These are phyloP conservation scores for Larix kaempferi DNA, from an alignment of 75 land plant genomes.

Conservation along the genomic window DNA sequence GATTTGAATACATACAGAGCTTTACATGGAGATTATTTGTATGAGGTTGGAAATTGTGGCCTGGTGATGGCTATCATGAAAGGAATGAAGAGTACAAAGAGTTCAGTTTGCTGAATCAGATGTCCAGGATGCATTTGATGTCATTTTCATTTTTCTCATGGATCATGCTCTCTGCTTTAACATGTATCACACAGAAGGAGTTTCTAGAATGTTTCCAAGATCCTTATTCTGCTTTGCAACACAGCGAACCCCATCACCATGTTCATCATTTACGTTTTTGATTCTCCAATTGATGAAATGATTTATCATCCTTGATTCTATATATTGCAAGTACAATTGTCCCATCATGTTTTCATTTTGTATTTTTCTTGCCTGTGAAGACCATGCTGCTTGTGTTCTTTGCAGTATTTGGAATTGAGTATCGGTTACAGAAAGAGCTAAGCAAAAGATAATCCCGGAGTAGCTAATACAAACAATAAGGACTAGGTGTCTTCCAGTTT, in stretches of 20 bases:
- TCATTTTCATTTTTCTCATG: background rate
- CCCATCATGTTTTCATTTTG: too few species aligned
- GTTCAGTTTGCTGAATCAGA: background rate
- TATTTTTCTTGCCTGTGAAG: too few species aligned
- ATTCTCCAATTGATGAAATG: background rate
- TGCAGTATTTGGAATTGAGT: too few species aligned
- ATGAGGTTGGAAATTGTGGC: background rate
- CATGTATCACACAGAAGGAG: background rate
- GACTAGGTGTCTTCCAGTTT: too few species aligned
- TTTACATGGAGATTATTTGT: background rate
- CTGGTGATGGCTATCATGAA: constrained; percentile 6
- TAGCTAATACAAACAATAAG: too few species aligned
- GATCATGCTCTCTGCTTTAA: background rate
- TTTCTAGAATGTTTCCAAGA: background rate
- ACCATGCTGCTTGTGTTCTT: too few species aligned
- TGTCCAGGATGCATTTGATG: background rate
- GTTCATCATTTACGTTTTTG: background rate
- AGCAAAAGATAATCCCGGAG: too few species aligned
- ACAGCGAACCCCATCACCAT: background rate
- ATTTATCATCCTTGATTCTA: background rate
- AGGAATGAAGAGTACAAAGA: constrained; percentile 5
- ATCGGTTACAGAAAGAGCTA: too few species aligned
- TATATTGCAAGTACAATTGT: too few species aligned
- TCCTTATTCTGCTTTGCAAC: background rate
- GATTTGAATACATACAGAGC: constrained; percentile 2